These are phyloP conservation scores for Metschnikowia anglica DNA, from an alignment of 805 yeast genomes.

Conservation along the genomic window DNA sequence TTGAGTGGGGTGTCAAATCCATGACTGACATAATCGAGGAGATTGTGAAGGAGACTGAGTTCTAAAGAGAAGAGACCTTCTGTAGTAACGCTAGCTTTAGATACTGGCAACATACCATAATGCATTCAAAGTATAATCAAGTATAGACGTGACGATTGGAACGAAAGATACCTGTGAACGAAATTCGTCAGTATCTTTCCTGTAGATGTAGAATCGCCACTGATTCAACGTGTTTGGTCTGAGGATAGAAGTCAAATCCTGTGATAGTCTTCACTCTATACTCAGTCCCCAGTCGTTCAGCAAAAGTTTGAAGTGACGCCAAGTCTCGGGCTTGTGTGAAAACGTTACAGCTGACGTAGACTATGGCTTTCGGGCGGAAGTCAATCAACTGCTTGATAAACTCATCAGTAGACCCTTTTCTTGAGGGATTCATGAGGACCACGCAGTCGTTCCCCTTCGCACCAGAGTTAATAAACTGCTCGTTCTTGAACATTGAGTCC, in stretches of 20 bases:
- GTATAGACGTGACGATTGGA: background rate
- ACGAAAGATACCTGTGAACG: background rate
- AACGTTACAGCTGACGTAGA: slow-evolving; percentile 47
- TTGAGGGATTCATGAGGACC: slow-evolving; percentile 46
- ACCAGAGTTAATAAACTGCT: slow-evolving; percentile 24
- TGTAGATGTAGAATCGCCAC: slow-evolving; percentile 45
- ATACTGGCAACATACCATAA: background rate
- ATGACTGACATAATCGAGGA: slow-evolving; percentile 55
- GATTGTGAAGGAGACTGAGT: slow-evolving; percentile 22
- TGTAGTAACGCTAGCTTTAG: no score
- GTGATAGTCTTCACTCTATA: slow-evolving; percentile 25
- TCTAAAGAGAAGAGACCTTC: no score
- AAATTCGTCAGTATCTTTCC: background rate
- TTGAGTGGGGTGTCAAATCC: slow-evolving; percentile 65
- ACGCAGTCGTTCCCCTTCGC: slow-evolving; percentile 34
- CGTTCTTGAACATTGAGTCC: slow-evolving; percentile 32
- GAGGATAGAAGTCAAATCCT: slow-evolving; percentile 53
- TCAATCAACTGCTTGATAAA: slow-evolving; percentile 38
- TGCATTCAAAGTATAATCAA: background rate
- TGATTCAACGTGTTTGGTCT: slow-evolving; percentile 58
- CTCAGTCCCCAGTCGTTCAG: slow-evolving; percentile 12
- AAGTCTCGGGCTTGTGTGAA: slow-evolving; percentile 48
- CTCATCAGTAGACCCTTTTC: slow-evolving; percentile 39
- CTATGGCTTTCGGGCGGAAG: slow-evolving; percentile 37
- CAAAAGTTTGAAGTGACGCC: slow-evolving; percentile 28